Conservation (phyloP, 441 rosid genomes). For the Erysimum cheiri region DNA sequence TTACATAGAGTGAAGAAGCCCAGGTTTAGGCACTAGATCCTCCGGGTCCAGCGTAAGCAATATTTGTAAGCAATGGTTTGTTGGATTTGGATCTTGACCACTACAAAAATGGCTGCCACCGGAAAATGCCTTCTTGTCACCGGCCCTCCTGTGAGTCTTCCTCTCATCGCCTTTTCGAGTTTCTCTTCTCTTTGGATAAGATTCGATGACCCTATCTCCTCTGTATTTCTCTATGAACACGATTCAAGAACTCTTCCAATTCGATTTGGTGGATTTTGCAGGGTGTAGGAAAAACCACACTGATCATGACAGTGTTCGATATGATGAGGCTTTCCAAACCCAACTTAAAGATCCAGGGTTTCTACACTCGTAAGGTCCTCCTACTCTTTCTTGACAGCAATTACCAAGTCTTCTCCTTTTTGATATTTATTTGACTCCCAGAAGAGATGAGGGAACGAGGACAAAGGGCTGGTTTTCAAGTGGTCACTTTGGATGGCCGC, state of each 20-base stretch:
- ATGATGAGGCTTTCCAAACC: conserved; percentile 55
- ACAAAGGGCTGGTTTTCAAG: conserved; percentile 70
- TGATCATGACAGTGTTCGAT: conserved; percentile 59
- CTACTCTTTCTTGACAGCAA: not conserved
- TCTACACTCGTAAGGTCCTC: conserved; percentile 54
- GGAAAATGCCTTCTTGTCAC: conserved; percentile 67
- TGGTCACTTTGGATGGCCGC: conserved; percentile 66
- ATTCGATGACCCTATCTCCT: too few relatives aligned
- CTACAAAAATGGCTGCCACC: conserved; percentile 22
- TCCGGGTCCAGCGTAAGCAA: too few relatives aligned
- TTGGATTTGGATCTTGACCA: not conserved
- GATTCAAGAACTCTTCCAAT: too few relatives aligned
- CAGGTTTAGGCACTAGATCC: not conserved
- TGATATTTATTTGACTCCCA: conserved; percentile 7
- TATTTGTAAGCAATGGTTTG: not conserved
- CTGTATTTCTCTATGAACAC: too few relatives aligned
- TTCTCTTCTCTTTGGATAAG: too few relatives aligned
- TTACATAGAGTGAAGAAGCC: not conserved
- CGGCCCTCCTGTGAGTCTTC: conserved; percentile 64
- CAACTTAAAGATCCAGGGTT: conserved; percentile 63
- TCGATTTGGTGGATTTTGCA: not conserved
- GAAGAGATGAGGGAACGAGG: conserved; percentile 65
- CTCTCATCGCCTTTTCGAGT: conserved; percentile 22
- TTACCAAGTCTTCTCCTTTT: not conserved
- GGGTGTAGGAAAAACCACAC: conserved; percentile 79